Conservation (phyloP, 805 yeast genomes). For the Lachancea cidri region DNA sequence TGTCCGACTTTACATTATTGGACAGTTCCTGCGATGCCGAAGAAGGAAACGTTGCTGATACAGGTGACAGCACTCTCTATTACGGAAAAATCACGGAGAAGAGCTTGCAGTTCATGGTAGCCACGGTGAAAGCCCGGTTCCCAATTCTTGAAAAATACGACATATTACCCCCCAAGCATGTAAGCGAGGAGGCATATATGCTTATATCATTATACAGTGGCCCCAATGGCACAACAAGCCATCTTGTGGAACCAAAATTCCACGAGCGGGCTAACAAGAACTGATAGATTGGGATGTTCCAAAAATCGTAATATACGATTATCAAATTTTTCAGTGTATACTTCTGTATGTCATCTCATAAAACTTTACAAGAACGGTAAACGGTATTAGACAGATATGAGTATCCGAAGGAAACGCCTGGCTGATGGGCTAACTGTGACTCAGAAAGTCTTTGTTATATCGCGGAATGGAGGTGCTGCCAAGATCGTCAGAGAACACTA, state of each 20-base stretch:
- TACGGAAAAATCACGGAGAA: conserved; percentile 6
- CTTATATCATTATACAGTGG: not conserved
- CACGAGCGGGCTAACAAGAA: no score
- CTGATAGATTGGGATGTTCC: no score
- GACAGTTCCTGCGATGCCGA: not conserved
- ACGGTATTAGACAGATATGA: not conserved
- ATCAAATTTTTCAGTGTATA: not conserved
- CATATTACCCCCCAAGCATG: not conserved
- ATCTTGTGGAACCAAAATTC: no score
- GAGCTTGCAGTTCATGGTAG: conserved; percentile 2
- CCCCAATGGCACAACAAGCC: no score
- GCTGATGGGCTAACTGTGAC: conserved; percentile 59
- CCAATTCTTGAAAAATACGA: conserved; percentile 1
- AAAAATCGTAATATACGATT: not conserved
- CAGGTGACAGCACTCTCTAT: not conserved
- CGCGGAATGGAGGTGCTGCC: conserved; percentile 83
- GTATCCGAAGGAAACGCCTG: conserved; percentile 38
- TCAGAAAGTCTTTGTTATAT: conserved; percentile 86
- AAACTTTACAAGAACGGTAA: not conserved
- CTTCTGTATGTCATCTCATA: not conserved
- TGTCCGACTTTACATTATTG: not conserved
- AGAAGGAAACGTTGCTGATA: not conserved
- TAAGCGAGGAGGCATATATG: not conserved
- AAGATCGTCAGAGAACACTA: conserved; percentile 94
- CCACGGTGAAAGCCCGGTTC: conserved; percentile 1